Conservation (phyloP, 2,329 filamentous ascomycete genomes). For the Remersonia thermophila region DNA sequence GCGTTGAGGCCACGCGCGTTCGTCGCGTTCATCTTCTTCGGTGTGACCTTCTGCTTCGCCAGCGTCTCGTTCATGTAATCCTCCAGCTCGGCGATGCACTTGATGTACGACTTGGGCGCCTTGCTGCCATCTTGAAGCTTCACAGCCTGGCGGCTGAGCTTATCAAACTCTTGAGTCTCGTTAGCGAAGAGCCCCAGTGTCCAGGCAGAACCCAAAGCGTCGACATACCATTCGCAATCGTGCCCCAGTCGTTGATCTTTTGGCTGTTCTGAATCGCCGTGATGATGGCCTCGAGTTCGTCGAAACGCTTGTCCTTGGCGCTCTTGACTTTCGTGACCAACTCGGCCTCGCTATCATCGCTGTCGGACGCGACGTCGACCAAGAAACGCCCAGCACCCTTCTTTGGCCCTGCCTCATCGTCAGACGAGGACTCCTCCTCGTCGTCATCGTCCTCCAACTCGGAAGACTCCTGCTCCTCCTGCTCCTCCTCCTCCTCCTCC, state of each 20-base stretch:
- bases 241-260: constrained; percentile 96
- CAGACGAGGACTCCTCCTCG: constrained; percentile 36
- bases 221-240: constrained; percentile 70
- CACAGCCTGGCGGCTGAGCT: constrained; percentile 73
- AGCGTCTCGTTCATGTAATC: constrained; percentile 88
- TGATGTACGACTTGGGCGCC: constrained; percentile 83
- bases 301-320: constrained; percentile 92
- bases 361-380: constrained; percentile 57
- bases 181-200: constrained; percentile 7
- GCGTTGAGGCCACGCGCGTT: constrained; percentile 90
- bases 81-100: constrained; percentile 85
- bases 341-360: constrained; percentile 45
- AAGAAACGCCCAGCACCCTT: constrained; percentile 75
- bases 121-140: constrained; percentile 69
- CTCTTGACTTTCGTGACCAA: constrained; percentile 82
- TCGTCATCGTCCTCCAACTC: constrained; percentile 38
- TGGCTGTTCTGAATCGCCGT: constrained; percentile 89
- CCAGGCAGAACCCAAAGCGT: background rate
- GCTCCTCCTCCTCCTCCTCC: constrained; percentile 50
- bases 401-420: constrained; percentile 52
- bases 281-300: constrained; percentile 84
- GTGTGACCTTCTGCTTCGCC: constrained; percentile 87
- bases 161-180: constrained; percentile 67
- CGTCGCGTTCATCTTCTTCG: constrained; percentile 98
- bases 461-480: constrained; percentile 39